Conservation (phyloP, 202 grass and related monocot genomes). For the Zoysia matrella region DNA sequence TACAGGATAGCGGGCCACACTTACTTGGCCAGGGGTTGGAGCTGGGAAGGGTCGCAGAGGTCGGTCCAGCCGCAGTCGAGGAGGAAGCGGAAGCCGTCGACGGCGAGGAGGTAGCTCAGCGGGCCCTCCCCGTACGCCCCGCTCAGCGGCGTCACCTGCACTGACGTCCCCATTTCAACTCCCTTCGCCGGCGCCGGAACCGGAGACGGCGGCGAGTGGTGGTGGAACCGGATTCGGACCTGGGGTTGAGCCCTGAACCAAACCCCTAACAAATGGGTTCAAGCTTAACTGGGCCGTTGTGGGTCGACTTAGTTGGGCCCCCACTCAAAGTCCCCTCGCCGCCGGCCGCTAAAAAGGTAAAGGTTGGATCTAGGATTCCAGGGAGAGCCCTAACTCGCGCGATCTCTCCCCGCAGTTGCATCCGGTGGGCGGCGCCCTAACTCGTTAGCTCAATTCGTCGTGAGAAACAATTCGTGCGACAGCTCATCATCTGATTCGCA, state of each 20-base stretch:
- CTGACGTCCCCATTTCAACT: slow-evolving; percentile 78
- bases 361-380: slow-evolving; percentile 16
- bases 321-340: background rate
- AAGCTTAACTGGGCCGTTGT: background rate
- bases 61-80: slow-evolving; percentile 98
- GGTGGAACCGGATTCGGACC: background rate
- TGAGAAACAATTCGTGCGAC: too few species aligned
- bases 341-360: too few species aligned
- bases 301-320: slow-evolving; percentile 6
- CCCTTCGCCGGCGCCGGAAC: slow-evolving; percentile 11
- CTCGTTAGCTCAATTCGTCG: too few species aligned
- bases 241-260: background rate
- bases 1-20: slow-evolving; percentile 22
- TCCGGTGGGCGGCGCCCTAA: slow-evolving; percentile 11
- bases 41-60: slow-evolving; percentile 76
- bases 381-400: slow-evolving; percentile 10
- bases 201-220: background rate
- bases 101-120: slow-evolving; percentile 78
- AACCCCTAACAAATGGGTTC: background rate
- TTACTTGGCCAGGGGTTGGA: slow-evolving; percentile 85
- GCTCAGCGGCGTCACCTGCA: slow-evolving; percentile 85
- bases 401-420: slow-evolving; percentile 12
- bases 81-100: slow-evolving; percentile 92
- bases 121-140: slow-evolving; percentile 80
- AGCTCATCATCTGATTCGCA: background rate